A percentile compares a stretch with the other conserved stretches of the same genome.
These are phyloP conservation scores for Coemansia reversa DNA, from an alignment of 192 early-diverging fungal species.

Conservation along the genomic window DNA sequence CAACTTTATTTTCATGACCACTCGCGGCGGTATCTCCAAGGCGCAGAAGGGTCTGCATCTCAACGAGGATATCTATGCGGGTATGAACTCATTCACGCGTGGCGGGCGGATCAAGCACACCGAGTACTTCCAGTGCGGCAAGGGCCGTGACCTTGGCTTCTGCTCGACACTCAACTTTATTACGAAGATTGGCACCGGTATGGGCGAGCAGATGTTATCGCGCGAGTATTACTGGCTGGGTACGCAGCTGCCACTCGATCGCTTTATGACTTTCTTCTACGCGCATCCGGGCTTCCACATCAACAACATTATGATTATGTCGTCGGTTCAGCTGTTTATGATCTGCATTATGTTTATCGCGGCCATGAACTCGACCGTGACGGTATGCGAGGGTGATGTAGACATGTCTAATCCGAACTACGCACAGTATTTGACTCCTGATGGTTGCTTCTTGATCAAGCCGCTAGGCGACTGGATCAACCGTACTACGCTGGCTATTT, in stretches of 20 bases:
- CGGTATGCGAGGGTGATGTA: slow-evolving; percentile 60
- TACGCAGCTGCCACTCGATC: slow-evolving; percentile 78
- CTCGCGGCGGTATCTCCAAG: slow-evolving; percentile 83
- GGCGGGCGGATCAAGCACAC: slow-evolving; percentile 87
- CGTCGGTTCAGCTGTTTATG: slow-evolving; percentile 80
- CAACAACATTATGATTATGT: slow-evolving; percentile 86
- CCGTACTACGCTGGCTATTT: slow-evolving; percentile 76
- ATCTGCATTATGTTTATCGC: slow-evolving; percentile 74
- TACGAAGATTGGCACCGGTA: slow-evolving; percentile 88
- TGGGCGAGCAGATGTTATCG: slow-evolving; percentile 93
- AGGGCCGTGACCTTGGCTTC: slow-evolving; percentile 88
- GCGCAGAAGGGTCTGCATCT: slow-evolving; percentile 87
- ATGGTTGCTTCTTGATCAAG: slow-evolving; percentile 69
- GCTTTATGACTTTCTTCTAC: slow-evolving; percentile 86
- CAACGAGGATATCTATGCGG: slow-evolving; percentile 92
- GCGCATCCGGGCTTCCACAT: slow-evolving; percentile 88
- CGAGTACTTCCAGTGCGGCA: slow-evolving; percentile 90
- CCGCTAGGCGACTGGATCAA: slow-evolving; percentile 81
- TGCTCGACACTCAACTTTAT: slow-evolving; percentile 86
- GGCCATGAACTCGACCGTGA: slow-evolving; percentile 63
- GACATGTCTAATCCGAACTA: slow-evolving; percentile 59
- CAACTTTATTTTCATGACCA: slow-evolving; percentile 85
- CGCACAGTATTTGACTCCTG: slow-evolving; percentile 49
- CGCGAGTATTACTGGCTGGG: slow-evolving; percentile 90
- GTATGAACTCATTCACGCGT: slow-evolving; percentile 83